A percentile compares a stretch with the other conserved stretches of the same genome.
Evolutionary conservation across 2,329 filamentous ascomycete genomes (phyloP).

Genomic region (Xylariaceae sp.): DNA sequence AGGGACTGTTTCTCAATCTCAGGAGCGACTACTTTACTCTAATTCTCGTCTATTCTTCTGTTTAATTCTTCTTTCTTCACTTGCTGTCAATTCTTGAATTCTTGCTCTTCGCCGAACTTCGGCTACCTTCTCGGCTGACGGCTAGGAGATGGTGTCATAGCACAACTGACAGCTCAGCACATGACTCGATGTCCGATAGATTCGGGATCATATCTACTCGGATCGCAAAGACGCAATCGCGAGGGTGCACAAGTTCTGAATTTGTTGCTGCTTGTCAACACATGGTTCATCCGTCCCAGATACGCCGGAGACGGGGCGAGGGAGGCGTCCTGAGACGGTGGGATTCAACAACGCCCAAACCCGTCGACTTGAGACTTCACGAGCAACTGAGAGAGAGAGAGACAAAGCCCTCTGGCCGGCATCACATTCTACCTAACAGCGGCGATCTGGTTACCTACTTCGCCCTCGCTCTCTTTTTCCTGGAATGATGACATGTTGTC

Average conservation of each 20-base stretch:
- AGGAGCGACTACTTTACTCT: not conserved
- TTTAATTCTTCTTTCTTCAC: slow-evolving; percentile 6
- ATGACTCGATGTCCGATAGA: slow-evolving; percentile 12
- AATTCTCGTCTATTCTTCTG: slow-evolving; percentile 4
- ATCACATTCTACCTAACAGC: not conserved
- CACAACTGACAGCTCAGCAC: slow-evolving; percentile 13
- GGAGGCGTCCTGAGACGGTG: slow-evolving; percentile 2
- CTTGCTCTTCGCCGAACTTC: slow-evolving; percentile 1
- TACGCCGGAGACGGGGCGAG: not conserved
- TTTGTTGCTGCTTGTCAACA: not conserved
- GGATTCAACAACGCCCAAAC: not conserved
- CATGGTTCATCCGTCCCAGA: not conserved
- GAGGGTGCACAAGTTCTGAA: not conserved
- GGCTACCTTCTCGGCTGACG: slow-evolving; percentile 10
- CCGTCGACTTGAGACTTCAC: not conserved
- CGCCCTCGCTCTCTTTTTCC: not conserved
- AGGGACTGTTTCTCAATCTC: too few relatives aligned
- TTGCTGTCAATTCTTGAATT: not conserved
- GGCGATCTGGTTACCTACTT: not conserved
- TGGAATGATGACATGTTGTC: slow-evolving; percentile 5
- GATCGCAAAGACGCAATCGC: not conserved
- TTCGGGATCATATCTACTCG: slow-evolving; percentile 1
- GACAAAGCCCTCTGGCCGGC: not conserved
- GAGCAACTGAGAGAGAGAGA: slow-evolving; percentile 1
- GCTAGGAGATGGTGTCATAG: slow-evolving; percentile 9